Conservation (phyloP, 129 eudicot species). For the Escallonia herrerae region DNA sequence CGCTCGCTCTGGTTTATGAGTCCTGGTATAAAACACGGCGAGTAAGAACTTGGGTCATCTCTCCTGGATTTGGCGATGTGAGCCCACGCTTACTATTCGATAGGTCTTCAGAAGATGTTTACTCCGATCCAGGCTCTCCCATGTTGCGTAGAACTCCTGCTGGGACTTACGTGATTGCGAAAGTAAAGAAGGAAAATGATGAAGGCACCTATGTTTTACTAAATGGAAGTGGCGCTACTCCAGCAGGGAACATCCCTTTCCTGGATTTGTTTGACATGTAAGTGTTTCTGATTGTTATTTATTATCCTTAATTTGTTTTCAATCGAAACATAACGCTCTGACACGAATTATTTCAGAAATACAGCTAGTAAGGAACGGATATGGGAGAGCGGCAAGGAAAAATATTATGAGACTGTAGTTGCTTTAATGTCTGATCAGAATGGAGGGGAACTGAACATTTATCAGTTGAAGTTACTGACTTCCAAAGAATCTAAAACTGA, state of each 20-base stretch:
- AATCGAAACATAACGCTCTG: slow-evolving; percentile 11
- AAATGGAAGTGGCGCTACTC: slow-evolving; percentile 96
- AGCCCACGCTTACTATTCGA: slow-evolving; percentile 76
- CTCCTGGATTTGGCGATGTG: slow-evolving; percentile 51
- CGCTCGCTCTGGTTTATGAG: slow-evolving; percentile 88
- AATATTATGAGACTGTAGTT: slow-evolving; percentile 79
- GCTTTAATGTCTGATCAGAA: slow-evolving; percentile 85
- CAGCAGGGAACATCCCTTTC: slow-evolving; percentile 88
- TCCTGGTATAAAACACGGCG: slow-evolving; percentile 91
- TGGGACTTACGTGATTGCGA: slow-evolving; percentile 87
- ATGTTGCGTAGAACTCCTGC: slow-evolving; percentile 73
- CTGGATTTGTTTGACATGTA: slow-evolving; percentile 88
- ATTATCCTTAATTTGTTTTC: neutral
- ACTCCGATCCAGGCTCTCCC: slow-evolving; percentile 99
- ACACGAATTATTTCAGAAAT: slow-evolving; percentile 46
- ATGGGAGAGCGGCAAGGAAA: slow-evolving; percentile 95
- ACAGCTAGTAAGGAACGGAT: slow-evolving; percentile 81
- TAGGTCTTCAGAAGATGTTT: slow-evolving; percentile 95
- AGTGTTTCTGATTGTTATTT: slow-evolving; percentile 17
- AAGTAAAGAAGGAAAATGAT: slow-evolving; percentile 61
- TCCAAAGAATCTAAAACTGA: slow-evolving; percentile 96
- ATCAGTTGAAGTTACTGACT: slow-evolving; percentile 56
- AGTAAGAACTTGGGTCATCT: slow-evolving; percentile 72
- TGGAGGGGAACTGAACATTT: slow-evolving; percentile 50
- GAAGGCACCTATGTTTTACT: slow-evolving; percentile 53